Evolutionary conservation across 257 asterid species (phyloP).

Genomic region (Craterostigma plantagineum): DNA sequence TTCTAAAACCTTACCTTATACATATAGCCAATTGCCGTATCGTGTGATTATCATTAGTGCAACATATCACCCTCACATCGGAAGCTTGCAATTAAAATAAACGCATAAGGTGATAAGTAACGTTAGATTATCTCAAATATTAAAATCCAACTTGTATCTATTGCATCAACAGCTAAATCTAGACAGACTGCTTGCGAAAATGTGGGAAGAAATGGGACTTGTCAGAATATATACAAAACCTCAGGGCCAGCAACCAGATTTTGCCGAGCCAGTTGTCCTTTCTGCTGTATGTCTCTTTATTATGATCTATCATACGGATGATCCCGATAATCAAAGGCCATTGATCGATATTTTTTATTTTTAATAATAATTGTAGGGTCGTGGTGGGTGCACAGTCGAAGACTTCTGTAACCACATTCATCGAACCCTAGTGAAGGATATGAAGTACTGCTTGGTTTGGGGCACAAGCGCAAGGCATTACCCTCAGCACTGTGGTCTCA

Average conservation of each 20-base stretch:
- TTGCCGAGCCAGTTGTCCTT: conserved; percentile 88
- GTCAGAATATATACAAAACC: conserved; percentile 92
- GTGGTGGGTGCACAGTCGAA: conserved; percentile 95
- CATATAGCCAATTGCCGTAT: too few relatives aligned
- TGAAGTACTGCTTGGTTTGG: conserved; percentile 92
- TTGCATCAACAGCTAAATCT: conserved; percentile 53
- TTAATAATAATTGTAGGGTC: conserved; percentile 32
- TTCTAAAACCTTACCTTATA: too few relatives aligned
- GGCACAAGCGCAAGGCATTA: conserved; percentile 91
- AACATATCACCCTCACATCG: too few relatives aligned
- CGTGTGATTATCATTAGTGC: too few relatives aligned
- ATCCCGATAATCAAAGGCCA: too few relatives aligned
- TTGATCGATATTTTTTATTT: too few relatives aligned
- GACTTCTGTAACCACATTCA: conserved; percentile 96
- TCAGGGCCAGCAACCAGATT: conserved; percentile 99
- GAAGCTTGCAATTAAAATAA: too few relatives aligned
- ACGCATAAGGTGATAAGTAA: too few relatives aligned
- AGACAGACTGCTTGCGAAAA: conserved; percentile 64
- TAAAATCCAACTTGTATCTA: too few relatives aligned
- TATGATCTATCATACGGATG: conserved; percentile 1
- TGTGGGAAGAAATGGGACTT: conserved; percentile 93
- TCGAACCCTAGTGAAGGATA: conserved; percentile 86
- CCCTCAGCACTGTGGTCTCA: conserved; percentile 94
- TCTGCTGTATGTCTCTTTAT: conserved; percentile 47
- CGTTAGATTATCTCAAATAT: too few relatives aligned